Evolutionary conservation across 129 eudicot species (phyloP), one percentile per base, ranked within the genome.

Genomic region (Flaveria robusta): DNA sequence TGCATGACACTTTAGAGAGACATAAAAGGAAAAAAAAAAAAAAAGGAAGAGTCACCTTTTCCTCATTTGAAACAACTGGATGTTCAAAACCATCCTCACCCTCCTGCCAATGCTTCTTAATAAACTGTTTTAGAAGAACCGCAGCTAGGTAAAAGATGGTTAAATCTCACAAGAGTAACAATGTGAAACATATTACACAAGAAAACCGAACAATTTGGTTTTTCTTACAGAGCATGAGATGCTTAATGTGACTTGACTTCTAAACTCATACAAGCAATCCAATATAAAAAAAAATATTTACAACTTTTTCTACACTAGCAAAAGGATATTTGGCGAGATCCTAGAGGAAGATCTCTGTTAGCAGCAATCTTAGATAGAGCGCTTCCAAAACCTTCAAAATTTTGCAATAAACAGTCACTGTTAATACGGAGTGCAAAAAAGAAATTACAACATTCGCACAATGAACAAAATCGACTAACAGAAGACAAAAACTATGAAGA

Each of bases 251-350:
- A 74, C 16, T 52, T 15, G 22, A 2, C 18, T 13, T 60, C 51
- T 58, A 39, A 70, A 26, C 19, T 52, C 23, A 12, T 37, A 62
- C 39, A 79, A 34, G 39, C 37, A n/a, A 72, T 71, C 23, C 45
- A 14, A 65, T 34, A 34, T 34, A 34, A 34, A 8, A 43, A 50
- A 20, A 16, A 42, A 72, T 10, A 19, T 72, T 24, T 64, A 80
- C 20, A 66, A 55, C 63, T 52, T 76, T 70, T 15, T 9, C 29
- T 20, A 77, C 47, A 65, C 55, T 16, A 15, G 52, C 47, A 70
- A 82, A 86, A 91, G 98, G 98, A 94, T 94, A 94, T 94, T 88
- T 94, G 98, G 79, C 98, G 95, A 23, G 90, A 81, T 77, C 97
- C 98, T 74, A 79, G 52, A 13, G 90, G 85, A 68, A 91, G 96